Conservation (phyloP, 441 rosid genomes). For the Biscutella auriculata region DNA sequence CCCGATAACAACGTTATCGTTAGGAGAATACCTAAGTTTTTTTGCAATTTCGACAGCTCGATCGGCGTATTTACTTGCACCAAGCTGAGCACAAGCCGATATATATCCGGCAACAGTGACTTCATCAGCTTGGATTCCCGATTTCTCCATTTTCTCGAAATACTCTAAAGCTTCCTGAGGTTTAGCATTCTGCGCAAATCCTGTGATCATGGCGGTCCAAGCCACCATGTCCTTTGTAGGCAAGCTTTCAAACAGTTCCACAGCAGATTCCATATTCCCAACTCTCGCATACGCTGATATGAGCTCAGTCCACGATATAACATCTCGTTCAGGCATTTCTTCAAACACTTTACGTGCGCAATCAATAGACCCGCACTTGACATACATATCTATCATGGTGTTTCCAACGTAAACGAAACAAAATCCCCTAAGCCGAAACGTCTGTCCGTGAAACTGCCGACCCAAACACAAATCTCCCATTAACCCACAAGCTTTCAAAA, state of each 20-base stretch:
- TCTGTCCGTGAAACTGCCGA: conserved; percentile 61
- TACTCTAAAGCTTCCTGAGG: conserved; percentile 53
- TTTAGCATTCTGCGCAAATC: conserved; percentile 57
- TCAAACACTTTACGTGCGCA: conserved; percentile 53
- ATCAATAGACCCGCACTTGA: conserved; percentile 35
- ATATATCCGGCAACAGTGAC: conserved; percentile 51
- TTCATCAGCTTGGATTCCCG: conserved; percentile 39
- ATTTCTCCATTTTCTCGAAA: conserved; percentile 52
- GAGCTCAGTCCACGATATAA: conserved; percentile 61
- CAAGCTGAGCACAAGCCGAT: conserved; percentile 79
- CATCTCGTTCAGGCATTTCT: conserved; percentile 56
- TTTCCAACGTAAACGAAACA: conserved; percentile 47
- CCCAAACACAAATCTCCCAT: conserved; percentile 38
- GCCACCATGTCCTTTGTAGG: conserved; percentile 58
- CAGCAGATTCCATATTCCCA: conserved; percentile 54
- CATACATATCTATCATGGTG: conserved; percentile 50
- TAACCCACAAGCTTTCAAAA: conserved; percentile 49
- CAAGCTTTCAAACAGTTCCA: conserved; percentile 37
- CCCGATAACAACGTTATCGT: conserved; percentile 49
- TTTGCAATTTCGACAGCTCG: conserved; percentile 36
- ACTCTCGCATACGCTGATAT: conserved; percentile 41
- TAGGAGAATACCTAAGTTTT: conserved; percentile 25
- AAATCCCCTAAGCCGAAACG: conserved; percentile 54
- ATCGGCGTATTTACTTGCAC: conserved; percentile 45
- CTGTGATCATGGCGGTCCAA: conserved; percentile 75